phyloP scores from a whole-genome alignment of 2,329 filamentous ascomycete genomes.

The Fusarium anguioides region DNA sequence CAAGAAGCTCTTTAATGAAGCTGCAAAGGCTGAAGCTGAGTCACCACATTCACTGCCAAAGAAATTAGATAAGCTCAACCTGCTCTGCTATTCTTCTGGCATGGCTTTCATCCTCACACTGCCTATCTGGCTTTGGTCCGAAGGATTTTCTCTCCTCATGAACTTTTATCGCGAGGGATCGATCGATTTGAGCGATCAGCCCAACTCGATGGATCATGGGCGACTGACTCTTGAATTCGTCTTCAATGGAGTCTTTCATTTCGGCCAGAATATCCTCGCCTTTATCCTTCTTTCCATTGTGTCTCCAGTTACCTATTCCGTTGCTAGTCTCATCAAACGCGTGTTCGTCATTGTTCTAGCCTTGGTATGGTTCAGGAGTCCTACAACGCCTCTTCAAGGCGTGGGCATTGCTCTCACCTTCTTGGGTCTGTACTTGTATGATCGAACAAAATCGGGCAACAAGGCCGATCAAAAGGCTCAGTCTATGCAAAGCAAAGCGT shows the following conservation, averaged over 20 bases:
- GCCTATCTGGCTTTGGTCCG: conserved; percentile 93
- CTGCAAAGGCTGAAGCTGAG: conserved; percentile 84
- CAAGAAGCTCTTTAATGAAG: conserved; percentile 97
- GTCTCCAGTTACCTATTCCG: conserved; percentile 95
- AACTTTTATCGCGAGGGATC: conserved; percentile 87
- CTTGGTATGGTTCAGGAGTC: conserved; percentile 94
- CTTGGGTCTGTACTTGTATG: conserved; percentile 92
- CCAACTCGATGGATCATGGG: conserved; percentile 80
- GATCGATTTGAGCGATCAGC: conserved; percentile 68
- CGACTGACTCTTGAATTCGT: conserved; percentile 84
- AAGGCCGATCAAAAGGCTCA: conserved; percentile 87
- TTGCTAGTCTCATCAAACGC: conserved; percentile 94
- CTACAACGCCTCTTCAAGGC: conserved; percentile 84
- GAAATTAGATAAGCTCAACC: conserved; percentile 95
- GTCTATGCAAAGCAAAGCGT: conserved; percentile 55
- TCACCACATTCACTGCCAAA: conserved; percentile 69
- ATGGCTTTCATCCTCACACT: conserved; percentile 88
- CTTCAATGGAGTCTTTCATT: conserved; percentile 98
- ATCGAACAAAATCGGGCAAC: conserved; percentile 88
- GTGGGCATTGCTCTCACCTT: conserved; percentile 91
- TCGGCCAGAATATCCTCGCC: conserved; percentile 94
- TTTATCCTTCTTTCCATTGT: conserved; percentile 93
- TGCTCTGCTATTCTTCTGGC: conserved; percentile 96
- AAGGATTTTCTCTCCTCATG: conserved; percentile 80
- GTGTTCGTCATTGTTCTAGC: conserved; percentile 97